Evolutionary conservation across 1,139 yeast species (phyloP).

Genomic region (Kluyveromyces sp.): DNA sequence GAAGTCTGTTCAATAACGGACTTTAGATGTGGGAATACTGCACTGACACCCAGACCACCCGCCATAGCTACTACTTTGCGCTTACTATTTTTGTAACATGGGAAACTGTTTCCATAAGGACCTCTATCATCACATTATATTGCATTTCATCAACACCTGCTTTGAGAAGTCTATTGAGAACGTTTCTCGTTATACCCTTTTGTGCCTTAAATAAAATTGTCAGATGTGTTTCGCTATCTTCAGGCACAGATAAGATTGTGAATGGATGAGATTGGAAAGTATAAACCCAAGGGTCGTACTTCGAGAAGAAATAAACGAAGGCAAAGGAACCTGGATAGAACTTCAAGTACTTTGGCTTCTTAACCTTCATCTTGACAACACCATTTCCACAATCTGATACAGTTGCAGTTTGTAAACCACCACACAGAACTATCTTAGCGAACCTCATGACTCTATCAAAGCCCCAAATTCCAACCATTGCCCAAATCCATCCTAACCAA

Average conservation of each 20-base stretch:
- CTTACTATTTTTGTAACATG: constrained; percentile 23
- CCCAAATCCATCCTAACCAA: constrained; percentile 40
- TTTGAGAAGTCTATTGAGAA: constrained; percentile 27
- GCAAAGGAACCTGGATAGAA: constrained; percentile 58
- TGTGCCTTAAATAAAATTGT: constrained; percentile 40
- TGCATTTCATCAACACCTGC: constrained; percentile 18
- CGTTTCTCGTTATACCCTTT: constrained; percentile 37
- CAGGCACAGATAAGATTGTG: constrained; percentile 37
- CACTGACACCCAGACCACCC: constrained; percentile 26
- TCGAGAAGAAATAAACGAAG: constrained; percentile 46
- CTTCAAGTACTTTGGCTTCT: constrained; percentile 38
- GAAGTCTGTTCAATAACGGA: constrained; percentile 6
- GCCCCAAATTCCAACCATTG: constrained; percentile 34
- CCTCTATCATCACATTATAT: constrained; percentile 43
- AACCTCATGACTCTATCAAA: constrained; percentile 35
- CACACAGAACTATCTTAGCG: constrained; percentile 28
- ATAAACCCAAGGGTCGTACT: constrained; percentile 38
- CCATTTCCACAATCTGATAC: constrained; percentile 32
- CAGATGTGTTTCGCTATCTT: constrained; percentile 32
- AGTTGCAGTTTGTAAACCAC: constrained; percentile 34
- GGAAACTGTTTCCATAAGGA: constrained; percentile 50
- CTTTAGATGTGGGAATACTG: constrained; percentile 21
- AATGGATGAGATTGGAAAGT: constrained; percentile 65
- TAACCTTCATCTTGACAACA: constrained; percentile 35
- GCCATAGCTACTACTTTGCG: constrained; percentile 20